phyloP scores from a whole-genome alignment of 495 filamentous ascomycete genomes.

The Bryoglossum gracile region DNA sequence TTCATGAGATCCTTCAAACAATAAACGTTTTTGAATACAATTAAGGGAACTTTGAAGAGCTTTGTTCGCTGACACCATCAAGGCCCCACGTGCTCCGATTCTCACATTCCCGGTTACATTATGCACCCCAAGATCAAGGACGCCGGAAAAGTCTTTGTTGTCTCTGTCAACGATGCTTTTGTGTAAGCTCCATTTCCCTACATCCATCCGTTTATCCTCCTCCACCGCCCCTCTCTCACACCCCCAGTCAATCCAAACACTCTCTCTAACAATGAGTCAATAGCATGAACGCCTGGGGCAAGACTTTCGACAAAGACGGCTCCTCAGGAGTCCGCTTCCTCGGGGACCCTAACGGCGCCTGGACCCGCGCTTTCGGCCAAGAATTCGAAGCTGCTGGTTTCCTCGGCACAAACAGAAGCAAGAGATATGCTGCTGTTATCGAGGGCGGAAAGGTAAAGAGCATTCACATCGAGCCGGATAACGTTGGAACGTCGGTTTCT shows the following conservation, averaged over 20 bases:
- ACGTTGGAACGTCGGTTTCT: slow-evolving; percentile 63
- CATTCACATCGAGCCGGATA: slow-evolving; percentile 81
- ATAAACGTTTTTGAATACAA: too few species aligned
- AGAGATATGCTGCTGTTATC: slow-evolving; percentile 77
- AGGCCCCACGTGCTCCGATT: slow-evolving; percentile 66
- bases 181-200: slow-evolving; percentile 51
- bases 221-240: not conserved
- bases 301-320: slow-evolving; percentile 58
- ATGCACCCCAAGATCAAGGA: slow-evolving; percentile 61
- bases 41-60: too few species aligned
- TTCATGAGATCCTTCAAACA: too few species aligned
- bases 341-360: slow-evolving; percentile 68
- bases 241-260: not conserved
- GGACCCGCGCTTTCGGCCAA: slow-evolving; percentile 78
- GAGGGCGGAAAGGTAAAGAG: slow-evolving; percentile 72
- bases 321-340: slow-evolving; percentile 82
- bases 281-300: slow-evolving; percentile 82
- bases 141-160: slow-evolving; percentile 74
- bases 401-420: slow-evolving; percentile 77
- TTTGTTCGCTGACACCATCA: not conserved
- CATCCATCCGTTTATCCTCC: not conserved
- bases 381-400: slow-evolving; percentile 72
- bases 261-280: not conserved
- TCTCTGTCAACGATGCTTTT: slow-evolving; percentile 93
- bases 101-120: slow-evolving; percentile 76